Evolutionary conservation across 164 flowering plant genomes (phyloP), one percentile per base, ranked within the genome.

Genomic region (Echeveria elegans): DNA sequence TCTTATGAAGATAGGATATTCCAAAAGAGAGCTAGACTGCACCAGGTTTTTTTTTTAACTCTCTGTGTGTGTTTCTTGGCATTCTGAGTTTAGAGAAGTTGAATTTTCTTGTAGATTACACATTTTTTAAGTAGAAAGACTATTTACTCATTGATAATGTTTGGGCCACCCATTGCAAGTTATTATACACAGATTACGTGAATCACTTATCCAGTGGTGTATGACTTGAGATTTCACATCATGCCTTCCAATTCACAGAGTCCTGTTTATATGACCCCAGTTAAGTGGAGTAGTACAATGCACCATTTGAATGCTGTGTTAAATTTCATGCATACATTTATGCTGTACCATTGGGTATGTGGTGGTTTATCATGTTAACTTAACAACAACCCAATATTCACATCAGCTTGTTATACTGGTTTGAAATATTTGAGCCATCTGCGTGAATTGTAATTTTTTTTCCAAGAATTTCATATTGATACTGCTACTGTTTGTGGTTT

Each of bases 1-100:
- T 83, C 87, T 31, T 94, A 80, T 83, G 99, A 94, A 75, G 99
- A 92, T 72, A 81, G 77, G 68, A 94, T 94, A 69, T 94, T 94
- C 72, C 90, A 86, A 79, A 94, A 94, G 76, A 85, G 99, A 77
- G 85, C 90, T 64, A 81, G 88, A 31, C 64, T 91, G 71, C 93
- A 88, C 76, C 93, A 87, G 92, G 97, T 90, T 69, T 53, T 74
- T 64, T 21, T 40, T 5, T 40, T 5, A 32, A 21, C 9, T 37
- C 11, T 32, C 47, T 4, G 16, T 11, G 61, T 26, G 56, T 50
- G 6, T 56, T 56, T 28, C 61, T 3, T 15, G 4, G 31, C 61
- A 26, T 56, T 29, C 66, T 21, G 43, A 63, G 8, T 3, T 36
- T 23, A 63, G 2, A 3, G 41, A 36, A 63, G 41, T 64, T n/a